These are phyloP conservation scores for Polygonum aviculare DNA, from an alignment of 148 eudicot genomes.

Conservation along the genomic window DNA sequence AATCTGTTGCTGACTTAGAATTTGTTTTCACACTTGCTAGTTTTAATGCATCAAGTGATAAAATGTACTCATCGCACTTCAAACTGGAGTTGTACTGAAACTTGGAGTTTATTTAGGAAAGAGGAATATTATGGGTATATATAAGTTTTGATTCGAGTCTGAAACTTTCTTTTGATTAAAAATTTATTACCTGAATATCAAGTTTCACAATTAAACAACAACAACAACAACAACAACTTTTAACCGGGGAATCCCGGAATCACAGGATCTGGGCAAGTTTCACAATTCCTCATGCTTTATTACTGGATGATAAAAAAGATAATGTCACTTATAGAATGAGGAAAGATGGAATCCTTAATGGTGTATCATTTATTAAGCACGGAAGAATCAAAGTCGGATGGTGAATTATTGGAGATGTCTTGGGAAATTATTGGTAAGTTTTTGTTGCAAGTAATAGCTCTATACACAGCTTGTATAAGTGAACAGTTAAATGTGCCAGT, in stretches of 20 bases:
- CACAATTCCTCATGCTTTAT: not conserved
- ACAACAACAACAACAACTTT: no score
- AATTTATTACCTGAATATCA: not conserved
- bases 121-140: slow-evolving; percentile 94
- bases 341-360: slow-evolving; percentile 92
- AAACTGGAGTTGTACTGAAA: slow-evolving; percentile 75
- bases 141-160: slow-evolving; percentile 28
- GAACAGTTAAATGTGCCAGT: no score
- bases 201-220: no score
- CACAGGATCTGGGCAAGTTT: not conserved
- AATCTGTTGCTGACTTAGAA: not conserved
- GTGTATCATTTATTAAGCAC: slow-evolving; percentile 64
- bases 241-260: no score
- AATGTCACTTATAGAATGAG: slow-evolving; percentile 90
- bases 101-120: slow-evolving; percentile 75
- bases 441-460: not conserved
- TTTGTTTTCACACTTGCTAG: not conserved
- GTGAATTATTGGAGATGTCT: slow-evolving; percentile 71
- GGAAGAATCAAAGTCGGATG: slow-evolving; percentile 68
- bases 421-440: slow-evolving; percentile 86
- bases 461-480: no score
- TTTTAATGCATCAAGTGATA: not conserved
- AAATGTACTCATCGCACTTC: slow-evolving; percentile 50
- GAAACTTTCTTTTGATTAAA: no score
- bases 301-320: slow-evolving; percentile 34